phyloP scores from a whole-genome alignment of 257 asterid species.

The Solanum stenotomum region DNA sequence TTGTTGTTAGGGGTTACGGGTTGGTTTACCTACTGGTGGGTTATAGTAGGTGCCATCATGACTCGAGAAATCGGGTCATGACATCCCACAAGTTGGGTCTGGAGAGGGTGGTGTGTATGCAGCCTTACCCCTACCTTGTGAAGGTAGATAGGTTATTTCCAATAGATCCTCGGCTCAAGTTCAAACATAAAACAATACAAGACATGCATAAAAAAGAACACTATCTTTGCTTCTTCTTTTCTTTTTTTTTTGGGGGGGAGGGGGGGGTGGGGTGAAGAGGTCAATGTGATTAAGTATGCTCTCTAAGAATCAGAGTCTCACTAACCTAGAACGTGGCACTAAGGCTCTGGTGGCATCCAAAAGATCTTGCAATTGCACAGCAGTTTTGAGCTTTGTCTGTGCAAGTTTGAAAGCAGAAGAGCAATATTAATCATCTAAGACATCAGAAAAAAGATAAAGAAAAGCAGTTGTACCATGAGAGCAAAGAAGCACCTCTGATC shows the following conservation, averaged over 20 bases:
- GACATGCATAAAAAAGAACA: background rate
- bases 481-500: conserved; percentile 66
- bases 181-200: background rate
- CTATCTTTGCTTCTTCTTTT: too few species aligned
- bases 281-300: background rate
- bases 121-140: too few species aligned
- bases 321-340: conserved; percentile 81
- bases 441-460: background rate
- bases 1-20: too few species aligned
- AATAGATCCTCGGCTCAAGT: background rate
- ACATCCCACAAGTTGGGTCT: background rate
- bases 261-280: background rate
- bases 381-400: conserved; percentile 94
- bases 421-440: conserved; percentile 1
- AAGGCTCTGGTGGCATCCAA: conserved; percentile 89
- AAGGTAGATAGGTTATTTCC: background rate
- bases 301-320: background rate
- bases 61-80: too few species aligned
- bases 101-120: background rate
- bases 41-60: too few species aligned
- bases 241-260: fast-evolving
- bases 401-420: conserved; percentile 15
- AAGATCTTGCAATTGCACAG: conserved; percentile 95
- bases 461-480: conserved; percentile 5
- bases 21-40: too few species aligned